These are phyloP conservation scores for Cystobasidium tubakii DNA, from an alignment of 768 basidiomycete genomes.

Conservation along the genomic window DNA sequence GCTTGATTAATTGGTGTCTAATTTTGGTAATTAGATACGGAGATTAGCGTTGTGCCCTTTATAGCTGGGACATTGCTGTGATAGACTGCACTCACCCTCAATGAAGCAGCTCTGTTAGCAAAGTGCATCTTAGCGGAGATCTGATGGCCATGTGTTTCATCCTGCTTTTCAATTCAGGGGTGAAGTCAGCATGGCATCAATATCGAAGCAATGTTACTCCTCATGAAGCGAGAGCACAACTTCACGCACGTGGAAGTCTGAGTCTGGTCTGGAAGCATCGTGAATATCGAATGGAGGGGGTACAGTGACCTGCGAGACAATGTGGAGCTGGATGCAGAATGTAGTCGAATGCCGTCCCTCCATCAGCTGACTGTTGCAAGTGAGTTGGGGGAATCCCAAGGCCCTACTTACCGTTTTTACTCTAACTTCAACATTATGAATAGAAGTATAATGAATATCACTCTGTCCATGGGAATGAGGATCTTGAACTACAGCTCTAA, in stretches of 20 bases:
- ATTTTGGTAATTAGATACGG: not conserved
- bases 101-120: conserved; percentile 84
- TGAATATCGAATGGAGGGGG: conserved; percentile 47
- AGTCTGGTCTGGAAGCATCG: conserved; percentile 54
- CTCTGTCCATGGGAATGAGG: conserved; percentile 59
- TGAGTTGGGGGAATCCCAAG: not conserved
- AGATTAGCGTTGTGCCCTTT: not conserved
- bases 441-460: conserved; percentile 77
- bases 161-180: not conserved
- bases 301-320: conserved; percentile 50
- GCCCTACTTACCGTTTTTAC: conserved; percentile 61
- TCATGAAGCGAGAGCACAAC: not conserved
- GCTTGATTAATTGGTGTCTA: conserved; percentile 91
- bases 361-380: not conserved
- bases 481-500: conserved; percentile 65
- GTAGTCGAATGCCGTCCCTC: not conserved
- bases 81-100: conserved; percentile 60
- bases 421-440: conserved; percentile 77
- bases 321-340: conserved; percentile 11
- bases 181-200: not conserved
- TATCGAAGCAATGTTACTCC: too few relatives aligned
- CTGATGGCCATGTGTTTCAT: conserved; percentile 42
- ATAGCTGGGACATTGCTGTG: not conserved
- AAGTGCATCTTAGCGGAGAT: conserved; percentile 86
- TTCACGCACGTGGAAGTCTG: conserved; percentile 60